phyloP scores from a whole-genome alignment of 805 yeast genomes.

The Myxozyma neglecta region DNA sequence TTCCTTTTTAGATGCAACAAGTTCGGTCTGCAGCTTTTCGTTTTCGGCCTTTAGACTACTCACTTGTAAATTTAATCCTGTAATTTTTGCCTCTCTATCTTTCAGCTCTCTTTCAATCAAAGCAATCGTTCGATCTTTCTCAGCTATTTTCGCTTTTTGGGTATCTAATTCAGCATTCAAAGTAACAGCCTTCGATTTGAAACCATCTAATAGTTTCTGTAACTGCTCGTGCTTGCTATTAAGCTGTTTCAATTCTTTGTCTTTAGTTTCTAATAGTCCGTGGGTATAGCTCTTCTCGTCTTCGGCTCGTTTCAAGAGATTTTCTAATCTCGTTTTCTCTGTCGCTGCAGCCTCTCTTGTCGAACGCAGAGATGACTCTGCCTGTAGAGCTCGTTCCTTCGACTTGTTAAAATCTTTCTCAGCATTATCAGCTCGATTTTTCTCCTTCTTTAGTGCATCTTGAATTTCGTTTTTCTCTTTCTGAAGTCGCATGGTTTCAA shows the following conservation, averaged over 20 bases:
- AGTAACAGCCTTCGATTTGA: conserved; percentile 33
- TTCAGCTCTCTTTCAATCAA: conserved; percentile 39
- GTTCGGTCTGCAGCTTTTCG: background rate
- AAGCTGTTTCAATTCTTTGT: conserved; percentile 18
- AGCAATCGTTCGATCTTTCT: conserved; percentile 34
- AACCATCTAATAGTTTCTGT: conserved; percentile 31
- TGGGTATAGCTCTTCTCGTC: conserved; percentile 29
- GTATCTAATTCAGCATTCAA: conserved; percentile 42
- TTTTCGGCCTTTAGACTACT: background rate
- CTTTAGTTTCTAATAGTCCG: conserved; percentile 26
- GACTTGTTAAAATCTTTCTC: conserved; percentile 39
- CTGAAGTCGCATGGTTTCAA: conserved; percentile 37
- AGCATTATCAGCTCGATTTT: conserved; percentile 38
- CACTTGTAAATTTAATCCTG: conserved; percentile 18
- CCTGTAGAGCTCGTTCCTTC: conserved; percentile 17
- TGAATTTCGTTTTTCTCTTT: conserved; percentile 41
- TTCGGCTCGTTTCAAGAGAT: conserved; percentile 28
- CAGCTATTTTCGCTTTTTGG: conserved; percentile 32
- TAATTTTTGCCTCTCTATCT: conserved; percentile 39
- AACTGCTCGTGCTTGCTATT: conserved; percentile 1
- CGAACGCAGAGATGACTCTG: conserved; percentile 17
- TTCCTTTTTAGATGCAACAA: conserved; percentile 1
- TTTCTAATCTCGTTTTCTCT: conserved; percentile 24
- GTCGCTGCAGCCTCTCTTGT: conserved; percentile 5
- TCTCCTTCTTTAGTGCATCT: conserved; percentile 38